Percentiles rank a stretch among this genome's conserved stretches.
Evolutionary conservation across 2,329 filamentous ascomycete genomes (phyloP).

Genomic region (Moelleriella libera): DNA sequence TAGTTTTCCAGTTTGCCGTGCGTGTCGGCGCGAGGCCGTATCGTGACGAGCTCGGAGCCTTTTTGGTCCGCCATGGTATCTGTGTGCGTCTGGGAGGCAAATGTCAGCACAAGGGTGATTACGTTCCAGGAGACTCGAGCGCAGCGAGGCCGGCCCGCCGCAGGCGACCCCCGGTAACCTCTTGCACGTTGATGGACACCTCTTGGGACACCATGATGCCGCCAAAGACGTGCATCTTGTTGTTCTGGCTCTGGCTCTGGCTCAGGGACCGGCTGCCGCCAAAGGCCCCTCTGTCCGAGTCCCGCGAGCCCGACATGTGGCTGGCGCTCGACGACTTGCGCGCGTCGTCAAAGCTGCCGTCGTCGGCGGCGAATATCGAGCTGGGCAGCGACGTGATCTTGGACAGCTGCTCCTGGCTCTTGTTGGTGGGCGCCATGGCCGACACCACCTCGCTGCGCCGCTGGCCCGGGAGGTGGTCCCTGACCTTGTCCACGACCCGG

Average conservation of each 20-base stretch:
- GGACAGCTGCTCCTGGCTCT: constrained; percentile 6
- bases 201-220: constrained; percentile 51
- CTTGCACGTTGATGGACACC: constrained; percentile 36
- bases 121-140: no score
- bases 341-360: constrained; percentile 6
- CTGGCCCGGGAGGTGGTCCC: background rate
- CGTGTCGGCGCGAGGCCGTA: background rate
- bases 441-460: background rate
- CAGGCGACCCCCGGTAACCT: no score
- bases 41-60: background rate
- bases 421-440: background rate
- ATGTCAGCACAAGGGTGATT: background rate
- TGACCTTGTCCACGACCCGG: background rate
- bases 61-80: background rate
- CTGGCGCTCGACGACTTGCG: constrained; percentile 1
- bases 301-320: constrained; percentile 8
- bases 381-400: constrained; percentile 1
- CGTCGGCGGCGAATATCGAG: constrained; percentile 3
- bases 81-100: background rate
- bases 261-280: background rate
- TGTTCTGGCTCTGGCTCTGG: constrained; percentile 2
- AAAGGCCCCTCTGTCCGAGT: background rate
- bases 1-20: background rate
- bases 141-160: no score
- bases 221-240: constrained; percentile 21